Conservation (phyloP, 495 filamentous ascomycete genomes). For the Xylaria cubensis region DNA sequence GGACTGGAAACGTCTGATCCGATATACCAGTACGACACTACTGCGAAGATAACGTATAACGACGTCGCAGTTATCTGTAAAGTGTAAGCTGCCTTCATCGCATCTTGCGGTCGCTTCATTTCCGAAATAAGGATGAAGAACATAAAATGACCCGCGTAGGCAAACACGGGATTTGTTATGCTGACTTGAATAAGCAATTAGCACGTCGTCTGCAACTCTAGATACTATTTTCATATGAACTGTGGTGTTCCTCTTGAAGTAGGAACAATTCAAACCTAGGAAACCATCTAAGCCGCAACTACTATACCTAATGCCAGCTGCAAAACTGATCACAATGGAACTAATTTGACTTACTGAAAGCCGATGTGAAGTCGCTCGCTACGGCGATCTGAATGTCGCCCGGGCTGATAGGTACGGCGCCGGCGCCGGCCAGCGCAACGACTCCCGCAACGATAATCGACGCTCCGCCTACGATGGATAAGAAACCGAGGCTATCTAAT, state of each 20-base stretch:
- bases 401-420: conserved; percentile 32
- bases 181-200: conserved; percentile 40
- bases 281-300: too few relatives aligned
- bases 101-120: conserved; percentile 63
- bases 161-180: conserved; percentile 71
- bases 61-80: conserved; percentile 63
- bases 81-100: conserved; percentile 58
- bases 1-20: conserved; percentile 65
- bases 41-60: conserved; percentile 64
- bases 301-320: too few relatives aligned
- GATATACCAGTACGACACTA: conserved; percentile 71
- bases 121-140: conserved; percentile 75
- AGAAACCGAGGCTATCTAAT: conserved; percentile 62
- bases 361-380: conserved; percentile 40
- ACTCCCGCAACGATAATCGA: conserved; percentile 62
- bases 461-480: conserved; percentile 62
- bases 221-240: too few relatives aligned
- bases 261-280: too few relatives aligned
- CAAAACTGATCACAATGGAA: too few relatives aligned
- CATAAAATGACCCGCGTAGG: conserved; percentile 68
- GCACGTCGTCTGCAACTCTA: too few relatives aligned
- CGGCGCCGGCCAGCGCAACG: conserved; percentile 64
- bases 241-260: background rate
- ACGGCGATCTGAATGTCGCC: conserved; percentile 35
- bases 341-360: conserved; percentile 41